These are phyloP conservation scores for Saccharomyces mikatae DNA, from an alignment of 805 yeast species.

Conservation along the genomic window DNA sequence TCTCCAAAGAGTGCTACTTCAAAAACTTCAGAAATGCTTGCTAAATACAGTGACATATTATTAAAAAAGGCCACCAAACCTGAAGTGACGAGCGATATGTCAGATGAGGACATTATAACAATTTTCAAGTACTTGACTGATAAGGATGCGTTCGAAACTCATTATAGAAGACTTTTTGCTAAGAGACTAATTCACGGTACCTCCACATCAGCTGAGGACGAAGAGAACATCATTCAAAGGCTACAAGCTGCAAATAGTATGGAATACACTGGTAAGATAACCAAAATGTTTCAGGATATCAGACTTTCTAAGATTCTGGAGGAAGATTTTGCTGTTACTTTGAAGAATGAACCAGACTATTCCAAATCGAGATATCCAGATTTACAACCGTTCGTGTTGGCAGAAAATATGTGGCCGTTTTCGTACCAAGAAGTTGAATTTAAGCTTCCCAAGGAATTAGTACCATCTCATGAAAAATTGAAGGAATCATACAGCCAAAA, in stretches of 20 bases:
- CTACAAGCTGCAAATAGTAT: conserved; percentile 82
- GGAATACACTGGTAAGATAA: conserved; percentile 88
- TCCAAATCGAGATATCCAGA: conserved; percentile 33
- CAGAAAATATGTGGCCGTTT: conserved; percentile 86
- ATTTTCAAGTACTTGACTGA: conserved; percentile 84
- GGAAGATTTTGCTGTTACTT: conserved; percentile 32
- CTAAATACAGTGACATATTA: conserved; percentile 78
- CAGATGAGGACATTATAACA: conserved; percentile 76
- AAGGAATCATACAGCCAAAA: conserved; percentile 60
- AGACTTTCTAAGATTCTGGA: conserved; percentile 71
- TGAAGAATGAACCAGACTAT: conserved; percentile 26
- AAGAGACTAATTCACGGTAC: conserved; percentile 82
- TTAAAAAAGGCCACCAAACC: conserved; percentile 70
- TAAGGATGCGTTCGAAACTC: conserved; percentile 89
- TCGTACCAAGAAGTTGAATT: conserved; percentile 36
- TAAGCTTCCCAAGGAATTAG: conserved; percentile 60
- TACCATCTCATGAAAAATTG: conserved; percentile 56
- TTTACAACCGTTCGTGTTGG: conserved; percentile 70
- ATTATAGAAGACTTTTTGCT: conserved; percentile 83
- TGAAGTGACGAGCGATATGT: conserved; percentile 63
- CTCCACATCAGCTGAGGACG: conserved; percentile 72
- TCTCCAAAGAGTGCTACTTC: conserved; percentile 46
- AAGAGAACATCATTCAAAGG: conserved; percentile 74
- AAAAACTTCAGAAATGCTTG: conserved; percentile 87
- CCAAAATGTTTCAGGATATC: conserved; percentile 94